Evolutionary conservation across 1,284 basidiomycete genomes (phyloP).

Genomic region (Wallemia mellicola): DNA sequence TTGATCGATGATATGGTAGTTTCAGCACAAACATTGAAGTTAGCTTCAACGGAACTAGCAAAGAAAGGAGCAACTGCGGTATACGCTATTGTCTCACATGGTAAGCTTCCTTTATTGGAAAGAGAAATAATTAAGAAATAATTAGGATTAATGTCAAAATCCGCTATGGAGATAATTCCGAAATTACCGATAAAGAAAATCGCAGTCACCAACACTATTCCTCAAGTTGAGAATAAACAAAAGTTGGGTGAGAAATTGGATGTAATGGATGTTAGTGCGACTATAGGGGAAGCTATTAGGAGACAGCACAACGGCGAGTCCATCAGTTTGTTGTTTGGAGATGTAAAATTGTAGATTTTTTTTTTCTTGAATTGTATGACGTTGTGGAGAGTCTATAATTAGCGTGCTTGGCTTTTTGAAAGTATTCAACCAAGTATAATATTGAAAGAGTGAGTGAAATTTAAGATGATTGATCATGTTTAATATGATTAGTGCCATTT

Average conservation of each 20-base stretch:
- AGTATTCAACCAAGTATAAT: too few species aligned
- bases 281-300: not conserved
- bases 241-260: not conserved
- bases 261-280: not conserved
- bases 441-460: too few species aligned
- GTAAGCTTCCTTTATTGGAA: constrained; percentile 19
- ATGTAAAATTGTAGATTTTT: not conserved
- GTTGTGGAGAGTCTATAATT: not conserved
- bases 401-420: not conserved
- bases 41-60: constrained; percentile 55
- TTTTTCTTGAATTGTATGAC: not conserved
- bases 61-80: constrained; percentile 69
- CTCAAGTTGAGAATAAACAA: constrained; percentile 18
- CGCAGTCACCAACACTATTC: constrained; percentile 47
- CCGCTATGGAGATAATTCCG: constrained; percentile 43
- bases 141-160: constrained; percentile 55
- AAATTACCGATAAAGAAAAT: constrained; percentile 55
- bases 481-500: not conserved
- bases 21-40: constrained; percentile 55
- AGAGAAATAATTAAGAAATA: not conserved
- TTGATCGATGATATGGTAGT: constrained; percentile 97
- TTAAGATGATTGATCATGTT: too few species aligned
- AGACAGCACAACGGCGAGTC: not conserved
- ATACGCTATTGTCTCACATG: constrained; percentile 74
- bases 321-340: not conserved